A percentile compares a stretch with the other conserved stretches of the same genome.
Conservation (phyloP, 2,329 filamentous ascomycete species). For the Cylindrodendrum hubeiense region DNA sequence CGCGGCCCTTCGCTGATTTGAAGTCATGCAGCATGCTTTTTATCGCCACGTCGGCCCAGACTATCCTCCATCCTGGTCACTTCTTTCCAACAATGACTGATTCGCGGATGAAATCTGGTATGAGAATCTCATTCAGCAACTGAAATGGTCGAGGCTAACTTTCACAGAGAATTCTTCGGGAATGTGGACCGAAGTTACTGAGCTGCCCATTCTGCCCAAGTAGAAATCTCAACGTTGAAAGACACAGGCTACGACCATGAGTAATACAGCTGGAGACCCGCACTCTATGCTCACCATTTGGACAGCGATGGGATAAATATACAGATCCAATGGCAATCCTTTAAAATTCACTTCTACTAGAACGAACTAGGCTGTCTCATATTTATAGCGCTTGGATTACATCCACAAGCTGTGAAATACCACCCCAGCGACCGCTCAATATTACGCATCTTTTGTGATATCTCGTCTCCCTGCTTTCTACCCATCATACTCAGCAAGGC, state of each 20-base stretch:
- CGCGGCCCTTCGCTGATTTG: too few relatives aligned
- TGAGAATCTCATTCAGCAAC: neutral
- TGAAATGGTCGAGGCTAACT: neutral
- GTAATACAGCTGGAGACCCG: too few relatives aligned
- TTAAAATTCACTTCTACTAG: too few relatives aligned
- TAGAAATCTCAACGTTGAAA: too few relatives aligned
- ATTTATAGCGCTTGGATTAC: constrained; percentile 8
- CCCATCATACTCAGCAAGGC: constrained; percentile 34
- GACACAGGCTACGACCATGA: too few relatives aligned
- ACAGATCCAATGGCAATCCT: too few relatives aligned
- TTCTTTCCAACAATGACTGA: neutral
- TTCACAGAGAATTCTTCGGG: neutral
- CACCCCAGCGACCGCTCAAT: constrained; percentile 37
- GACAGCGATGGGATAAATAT: too few relatives aligned
- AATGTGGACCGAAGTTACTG: constrained; percentile 1
- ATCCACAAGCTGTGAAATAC: constrained; percentile 31
- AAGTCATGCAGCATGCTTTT: constrained; percentile 3
- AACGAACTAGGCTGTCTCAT: too few relatives aligned
- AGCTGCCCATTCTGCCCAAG: neutral
- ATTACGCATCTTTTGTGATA: constrained; percentile 33
- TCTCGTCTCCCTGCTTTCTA: constrained; percentile 15
- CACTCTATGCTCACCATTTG: too few relatives aligned
- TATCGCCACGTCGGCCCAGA: neutral
- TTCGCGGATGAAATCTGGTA: neutral
- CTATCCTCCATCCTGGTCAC: constrained; percentile 1